A percentile compares a stretch with the other conserved stretches of the same genome.
Evolutionary conservation across 2,329 filamentous ascomycete genomes (phyloP).

Genomic region (Fusarium continuum): DNA sequence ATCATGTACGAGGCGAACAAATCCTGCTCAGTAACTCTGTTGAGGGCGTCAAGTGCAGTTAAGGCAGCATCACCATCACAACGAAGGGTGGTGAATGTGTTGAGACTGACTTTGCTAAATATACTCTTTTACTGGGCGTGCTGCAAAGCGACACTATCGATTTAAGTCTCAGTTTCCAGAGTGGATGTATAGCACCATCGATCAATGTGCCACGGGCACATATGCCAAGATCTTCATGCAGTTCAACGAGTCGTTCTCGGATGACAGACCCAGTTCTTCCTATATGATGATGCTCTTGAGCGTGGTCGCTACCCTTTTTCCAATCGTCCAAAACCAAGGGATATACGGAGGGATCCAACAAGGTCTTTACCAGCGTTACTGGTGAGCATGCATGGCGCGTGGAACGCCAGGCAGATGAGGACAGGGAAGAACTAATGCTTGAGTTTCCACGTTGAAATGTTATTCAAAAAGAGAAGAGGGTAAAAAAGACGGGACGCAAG

Average conservation of each 20-base stretch:
- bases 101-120: slow-evolving; percentile 68
- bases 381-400: slow-evolving; percentile 54
- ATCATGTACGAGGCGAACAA: too few relatives aligned
- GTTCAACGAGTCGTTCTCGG: slow-evolving; percentile 74
- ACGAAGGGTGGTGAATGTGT: slow-evolving; percentile 64
- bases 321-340: slow-evolving; percentile 68
- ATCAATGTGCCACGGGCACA: slow-evolving; percentile 73
- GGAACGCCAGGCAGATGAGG: slow-evolving; percentile 67
- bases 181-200: slow-evolving; percentile 72
- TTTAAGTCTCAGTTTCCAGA: slow-evolving; percentile 65
- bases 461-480: slow-evolving; percentile 61
- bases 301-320: slow-evolving; percentile 65
- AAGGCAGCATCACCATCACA: slow-evolving; percentile 61
- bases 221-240: slow-evolving; percentile 80
- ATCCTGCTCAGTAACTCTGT: too few relatives aligned
- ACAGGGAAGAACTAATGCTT: slow-evolving; percentile 66
- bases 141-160: slow-evolving; percentile 68
- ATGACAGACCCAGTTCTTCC: slow-evolving; percentile 53
- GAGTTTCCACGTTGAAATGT: slow-evolving; percentile 70
- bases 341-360: slow-evolving; percentile 69
- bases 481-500: too few relatives aligned
- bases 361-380: slow-evolving; percentile 67
- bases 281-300: slow-evolving; percentile 54
- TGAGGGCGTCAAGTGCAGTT: slow-evolving; percentile 62
- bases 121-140: slow-evolving; percentile 74